These are phyloP conservation scores for Firmiana major DNA, from an alignment of 345 rosid species.

Conservation along the genomic window DNA sequence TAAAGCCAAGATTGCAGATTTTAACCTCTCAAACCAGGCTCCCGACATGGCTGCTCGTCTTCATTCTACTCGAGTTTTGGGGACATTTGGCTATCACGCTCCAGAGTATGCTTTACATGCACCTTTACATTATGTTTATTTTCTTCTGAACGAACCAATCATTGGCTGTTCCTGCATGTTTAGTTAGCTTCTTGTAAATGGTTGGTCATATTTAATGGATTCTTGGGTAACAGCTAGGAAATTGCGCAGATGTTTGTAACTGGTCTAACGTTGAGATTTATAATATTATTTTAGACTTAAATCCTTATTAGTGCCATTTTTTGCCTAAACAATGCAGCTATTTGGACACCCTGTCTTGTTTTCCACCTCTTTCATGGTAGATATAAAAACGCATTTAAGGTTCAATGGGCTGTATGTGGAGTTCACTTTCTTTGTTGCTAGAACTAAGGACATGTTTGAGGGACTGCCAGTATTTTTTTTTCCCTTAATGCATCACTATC, in stretches of 20 bases:
- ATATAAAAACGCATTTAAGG: neutral
- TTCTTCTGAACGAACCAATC: neutral
- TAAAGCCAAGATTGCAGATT: constrained; percentile 92
- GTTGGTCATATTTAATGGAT: neutral
- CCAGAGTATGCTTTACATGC: constrained; percentile 71
- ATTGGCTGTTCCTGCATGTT: neutral
- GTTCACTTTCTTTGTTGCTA: neutral
- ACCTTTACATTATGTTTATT: neutral
- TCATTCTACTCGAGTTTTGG: constrained; percentile 96
- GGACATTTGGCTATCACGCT: constrained; percentile 98
- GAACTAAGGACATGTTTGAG: neutral
- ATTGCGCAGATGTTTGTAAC: neutral
- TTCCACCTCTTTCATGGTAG: neutral
- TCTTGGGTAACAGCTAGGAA: neutral
- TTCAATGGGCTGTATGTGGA: neutral
- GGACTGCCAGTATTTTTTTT: neutral
- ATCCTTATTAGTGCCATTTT: neutral
- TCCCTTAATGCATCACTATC: neutral
- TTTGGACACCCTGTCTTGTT: neutral
- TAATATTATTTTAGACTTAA: neutral
- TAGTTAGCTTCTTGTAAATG: neutral
- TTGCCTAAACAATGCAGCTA: neutral
- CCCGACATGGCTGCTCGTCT: constrained; percentile 99
- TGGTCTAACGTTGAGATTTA: neutral
- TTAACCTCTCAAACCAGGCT: constrained; percentile 93